These are phyloP conservation scores for Ustilago vetiveriae DNA, from an alignment of 1,284 basidiomycete species.

Conservation along the genomic window DNA sequence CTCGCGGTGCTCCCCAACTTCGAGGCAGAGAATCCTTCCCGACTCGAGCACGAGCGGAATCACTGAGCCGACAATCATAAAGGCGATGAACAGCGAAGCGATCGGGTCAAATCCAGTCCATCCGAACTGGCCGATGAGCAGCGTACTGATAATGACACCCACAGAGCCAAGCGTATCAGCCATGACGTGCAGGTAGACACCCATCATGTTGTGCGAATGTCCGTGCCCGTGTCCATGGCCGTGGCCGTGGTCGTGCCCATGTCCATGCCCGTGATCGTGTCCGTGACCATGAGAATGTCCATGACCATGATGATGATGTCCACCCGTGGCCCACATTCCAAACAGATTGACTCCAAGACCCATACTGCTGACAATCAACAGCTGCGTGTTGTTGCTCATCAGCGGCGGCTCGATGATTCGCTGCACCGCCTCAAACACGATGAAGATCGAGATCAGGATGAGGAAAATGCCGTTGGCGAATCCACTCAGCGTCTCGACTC, in stretches of 20 bases:
- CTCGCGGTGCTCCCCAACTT: conserved; percentile 78
- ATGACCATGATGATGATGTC: conserved; percentile 54
- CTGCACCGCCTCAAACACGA: conserved; percentile 97
- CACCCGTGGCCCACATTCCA: conserved; percentile 97
- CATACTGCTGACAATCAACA: conserved; percentile 86
- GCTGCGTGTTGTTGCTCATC: conserved; percentile 90
- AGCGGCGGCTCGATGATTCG: conserved; percentile 94
- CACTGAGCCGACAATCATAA: conserved; percentile 93
- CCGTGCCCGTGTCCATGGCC: conserved; percentile 73
- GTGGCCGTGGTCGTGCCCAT: conserved; percentile 75
- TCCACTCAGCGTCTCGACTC: conserved; percentile 98
- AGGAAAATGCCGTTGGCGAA: conserved; percentile 98
- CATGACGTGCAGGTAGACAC: conserved; percentile 83
- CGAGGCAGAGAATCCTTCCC: conserved; percentile 85
- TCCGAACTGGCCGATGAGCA: conserved; percentile 95
- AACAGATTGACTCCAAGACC: conserved; percentile 95
- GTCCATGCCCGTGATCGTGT: conserved; percentile 70
- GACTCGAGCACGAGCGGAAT: conserved; percentile 93
- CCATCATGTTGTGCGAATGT: conserved; percentile 98
- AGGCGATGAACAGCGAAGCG: conserved; percentile 93
- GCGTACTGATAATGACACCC: conserved; percentile 96
- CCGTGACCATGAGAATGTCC: conserved; percentile 63
- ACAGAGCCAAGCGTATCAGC: conserved; percentile 79
- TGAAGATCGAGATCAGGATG: conserved; percentile 95
- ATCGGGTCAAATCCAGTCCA: conserved; percentile 99